Evolutionary conservation across 257 asterid genomes (phyloP).

Genomic region (Misopates orontium): DNA sequence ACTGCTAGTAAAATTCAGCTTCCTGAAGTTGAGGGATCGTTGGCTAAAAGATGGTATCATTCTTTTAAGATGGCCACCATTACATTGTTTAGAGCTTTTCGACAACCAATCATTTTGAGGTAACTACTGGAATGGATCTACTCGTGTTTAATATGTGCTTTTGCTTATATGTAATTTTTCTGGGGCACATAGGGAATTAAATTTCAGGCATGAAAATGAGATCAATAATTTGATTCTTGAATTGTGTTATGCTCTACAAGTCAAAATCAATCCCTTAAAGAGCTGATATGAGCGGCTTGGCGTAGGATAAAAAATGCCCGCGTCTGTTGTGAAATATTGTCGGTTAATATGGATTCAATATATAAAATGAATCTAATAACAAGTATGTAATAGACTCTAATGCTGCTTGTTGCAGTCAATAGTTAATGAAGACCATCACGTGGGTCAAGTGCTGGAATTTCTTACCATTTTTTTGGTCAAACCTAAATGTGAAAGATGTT

Average conservation of each 20-base stretch:
- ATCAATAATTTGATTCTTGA: slow-evolving; percentile 7
- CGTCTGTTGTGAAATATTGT: slow-evolving; percentile 8
- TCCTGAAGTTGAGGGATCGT: slow-evolving; percentile 42
- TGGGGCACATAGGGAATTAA: not conserved
- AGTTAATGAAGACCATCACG: not conserved
- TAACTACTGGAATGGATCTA: slow-evolving; percentile 34
- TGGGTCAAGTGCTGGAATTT: not conserved
- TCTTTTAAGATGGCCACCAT: slow-evolving; percentile 66
- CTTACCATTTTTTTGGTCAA: slow-evolving; percentile 9
- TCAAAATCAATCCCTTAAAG: not conserved
- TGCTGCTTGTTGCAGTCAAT: slow-evolving; percentile 5
- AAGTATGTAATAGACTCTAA: not conserved
- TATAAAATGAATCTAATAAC: not conserved
- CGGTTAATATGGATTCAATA: slow-evolving; percentile 8
- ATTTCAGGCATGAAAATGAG: slow-evolving; percentile 11
- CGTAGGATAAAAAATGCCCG: not conserved
- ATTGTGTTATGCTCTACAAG: not conserved
- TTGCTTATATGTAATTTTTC: slow-evolving; percentile 23
- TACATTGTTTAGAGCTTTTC: slow-evolving; percentile 69
- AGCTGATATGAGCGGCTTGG: slow-evolving; percentile 1
- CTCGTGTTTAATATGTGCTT: slow-evolving; percentile 20
- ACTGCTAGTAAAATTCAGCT: slow-evolving; percentile 29
- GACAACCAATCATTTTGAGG: slow-evolving; percentile 87
- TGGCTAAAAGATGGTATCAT: slow-evolving; percentile 46
- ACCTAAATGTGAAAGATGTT: not conserved